Base-by-base conservation (phyloP, 805 yeast species). In the Candida taoyuanica region DNA sequence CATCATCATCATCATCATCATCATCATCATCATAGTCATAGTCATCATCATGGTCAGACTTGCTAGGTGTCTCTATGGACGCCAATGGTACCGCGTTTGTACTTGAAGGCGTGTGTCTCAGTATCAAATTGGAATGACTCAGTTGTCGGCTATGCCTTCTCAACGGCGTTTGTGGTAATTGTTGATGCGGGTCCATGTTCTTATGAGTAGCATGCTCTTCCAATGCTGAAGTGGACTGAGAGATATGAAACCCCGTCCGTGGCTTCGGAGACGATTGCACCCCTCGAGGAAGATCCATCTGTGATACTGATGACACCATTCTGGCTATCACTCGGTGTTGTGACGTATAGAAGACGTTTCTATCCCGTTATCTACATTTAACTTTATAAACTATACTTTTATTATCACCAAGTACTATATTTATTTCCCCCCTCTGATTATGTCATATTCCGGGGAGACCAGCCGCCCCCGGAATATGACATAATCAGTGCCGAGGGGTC, bases 141-240 rank as follows among this genome's bases (percentile, higher is more conserved):
- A 24, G 24, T 12, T 33, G 37, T 15, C 44, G 21, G 13, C 14
- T 26, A 15, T 40, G 43, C n/a, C 29, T 20, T 16, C 25, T 8
- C 7, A 23, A 13, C 1, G 37, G 37, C n/a, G 36, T 35, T 3
- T 23, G 31, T 14, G 18, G 36, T 25, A n/a, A 7, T 17, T 7
- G 36, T 8, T 11, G 9, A 21, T 11, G 9, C 24, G n/a, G n/a
- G n/a, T 21, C 24, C 7, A 8, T 21, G 24, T 8, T 7, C 24
- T 21, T 21, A 11, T 21, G 24, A 21, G 24, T 11, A 14, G 6
- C 7, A 7, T 25, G 28, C 7, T 25, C 15, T 11, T 25, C 28
- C 21, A 17, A n/a, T 30, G 32, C 24, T 30, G 32, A 9, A 9
- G 28, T 25, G 28, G 28, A 25, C 12, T 9, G 15, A 11, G 15